Percentiles rank a stretch among this genome's conserved stretches.
These are phyloP conservation scores for Lobosporangium transversale DNA, from an alignment of 192 early-diverging fungal species.

Conservation along the genomic window DNA sequence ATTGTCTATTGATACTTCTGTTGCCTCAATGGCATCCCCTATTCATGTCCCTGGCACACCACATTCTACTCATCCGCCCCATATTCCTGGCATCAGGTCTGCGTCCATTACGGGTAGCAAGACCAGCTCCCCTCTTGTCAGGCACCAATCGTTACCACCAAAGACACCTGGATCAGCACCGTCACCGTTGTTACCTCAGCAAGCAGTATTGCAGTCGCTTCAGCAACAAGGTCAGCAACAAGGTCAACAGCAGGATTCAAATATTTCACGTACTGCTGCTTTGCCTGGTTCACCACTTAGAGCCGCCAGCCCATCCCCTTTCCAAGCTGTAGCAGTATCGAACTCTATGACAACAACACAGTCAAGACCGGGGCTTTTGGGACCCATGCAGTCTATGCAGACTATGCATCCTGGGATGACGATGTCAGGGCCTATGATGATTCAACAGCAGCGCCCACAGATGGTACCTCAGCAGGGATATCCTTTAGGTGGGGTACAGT, in stretches of 20 bases:
- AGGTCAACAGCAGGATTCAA: slow-evolving; percentile 2
- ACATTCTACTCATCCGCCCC: not conserved
- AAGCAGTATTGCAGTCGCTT: not conserved
- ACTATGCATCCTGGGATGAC: not conserved
- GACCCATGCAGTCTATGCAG: not conserved
- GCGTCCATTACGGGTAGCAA: slow-evolving; percentile 4
- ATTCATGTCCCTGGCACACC: not conserved
- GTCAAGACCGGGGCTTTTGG: not conserved
- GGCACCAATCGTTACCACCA: slow-evolving; percentile 2
- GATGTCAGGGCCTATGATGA: slow-evolving; percentile 3
- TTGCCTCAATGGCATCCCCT: not conserved
- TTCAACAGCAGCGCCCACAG: slow-evolving; percentile 2
- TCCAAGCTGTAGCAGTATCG: not conserved
- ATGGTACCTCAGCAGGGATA: slow-evolving; percentile 11
- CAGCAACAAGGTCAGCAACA: not conserved
- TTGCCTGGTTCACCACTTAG: slow-evolving; percentile 21
- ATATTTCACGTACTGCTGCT: not conserved
- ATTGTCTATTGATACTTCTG: not conserved
- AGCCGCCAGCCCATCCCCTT: not conserved
- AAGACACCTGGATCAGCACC: slow-evolving; percentile 6
- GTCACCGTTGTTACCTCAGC: slow-evolving; percentile 10
- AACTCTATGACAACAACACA: slow-evolving; percentile 1
- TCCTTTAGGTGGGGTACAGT: not conserved
- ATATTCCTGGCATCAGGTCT: not conserved
- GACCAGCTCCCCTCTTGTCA: slow-evolving; percentile 13